Evolutionary conservation across 139 green algal genomes (phyloP), one percentile per base, ranked within the genome.

Genomic region (Auxenochlorella pyrenoidosa): DNA sequence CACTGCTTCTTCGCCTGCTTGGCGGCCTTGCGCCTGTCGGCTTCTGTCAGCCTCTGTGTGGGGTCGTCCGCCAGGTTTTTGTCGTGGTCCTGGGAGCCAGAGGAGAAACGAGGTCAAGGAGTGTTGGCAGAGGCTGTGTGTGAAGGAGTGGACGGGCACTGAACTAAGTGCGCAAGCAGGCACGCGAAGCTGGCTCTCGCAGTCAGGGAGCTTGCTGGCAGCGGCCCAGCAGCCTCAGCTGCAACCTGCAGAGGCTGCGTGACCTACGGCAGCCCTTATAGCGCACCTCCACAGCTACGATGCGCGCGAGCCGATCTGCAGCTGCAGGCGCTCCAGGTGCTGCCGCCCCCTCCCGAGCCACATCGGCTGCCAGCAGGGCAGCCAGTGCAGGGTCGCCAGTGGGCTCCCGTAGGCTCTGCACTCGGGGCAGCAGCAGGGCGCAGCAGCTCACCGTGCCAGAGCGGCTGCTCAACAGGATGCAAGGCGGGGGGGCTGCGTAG

Each of bases 41-140:
- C 66, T n/a, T 54, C n/a, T 26, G 83, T 84, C 36, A 91, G 76
- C 22, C 54, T 41, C 84, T 89, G 84, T 22, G 38, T 65, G 16
- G 85, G 88, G 79, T 91, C 88, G 15, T 89, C 84, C 21, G 84
- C 78, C 34, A 91, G 72, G 43, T 89, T 90, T 15, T 81, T 80
- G 44, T 84, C 83, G 58, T 91, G 85, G 78, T 91, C 70, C 78
- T 91, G 65, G 30, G 34, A 36, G 10, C 15, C 43, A 32, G 8
- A 79, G 12, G 72, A 26, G 47, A 34, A 2, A 59, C 40, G 43
- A 38, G 24, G 32, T 24, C 3, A 38, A 54, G n/a, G n/a, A n/a
- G n/a, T n/a, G n/a, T n/a, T n/a, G n/a, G n/a, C n/a, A n/a, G n/a
- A 75, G 21, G 59, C 19, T 28, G 59, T 68, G 24, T 68, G 24